Conservation (phyloP, 176 grass and related monocot genomes). For the Raddia guianensis region DNA sequence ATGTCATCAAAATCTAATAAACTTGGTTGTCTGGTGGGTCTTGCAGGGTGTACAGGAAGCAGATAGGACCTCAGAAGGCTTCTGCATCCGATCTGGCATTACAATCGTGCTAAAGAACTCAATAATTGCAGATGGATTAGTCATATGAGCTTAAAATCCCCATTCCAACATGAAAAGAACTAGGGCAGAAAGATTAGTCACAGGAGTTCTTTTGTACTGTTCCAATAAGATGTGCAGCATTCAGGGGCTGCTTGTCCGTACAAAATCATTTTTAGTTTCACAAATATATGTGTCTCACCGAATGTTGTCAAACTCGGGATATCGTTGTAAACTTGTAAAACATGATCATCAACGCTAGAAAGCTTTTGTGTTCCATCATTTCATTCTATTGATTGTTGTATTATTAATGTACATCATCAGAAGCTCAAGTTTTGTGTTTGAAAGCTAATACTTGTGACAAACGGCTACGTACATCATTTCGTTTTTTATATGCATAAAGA, state of each 20-base stretch:
- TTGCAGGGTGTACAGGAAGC: conserved; percentile 74
- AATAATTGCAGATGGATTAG: conserved; percentile 64
- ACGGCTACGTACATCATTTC: background rate
- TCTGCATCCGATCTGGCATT: conserved; percentile 87
- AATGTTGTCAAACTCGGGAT: background rate
- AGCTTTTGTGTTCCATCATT: background rate
- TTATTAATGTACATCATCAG: background rate
- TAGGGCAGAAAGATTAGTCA: conserved; percentile 13
- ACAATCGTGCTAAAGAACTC: conserved; percentile 87
- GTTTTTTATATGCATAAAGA: background rate
- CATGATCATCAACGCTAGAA: background rate
- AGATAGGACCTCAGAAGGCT: conserved; percentile 80
- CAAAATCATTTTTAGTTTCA: conserved; percentile 13
- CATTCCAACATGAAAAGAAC: conserved; percentile 7
- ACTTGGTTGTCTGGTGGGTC: conserved; percentile 23
- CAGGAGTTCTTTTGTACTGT: conserved; percentile 34
- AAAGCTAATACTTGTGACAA: background rate
- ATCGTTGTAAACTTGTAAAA: background rate
- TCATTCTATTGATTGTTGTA: conserved; percentile 23
- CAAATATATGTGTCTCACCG: background rate
- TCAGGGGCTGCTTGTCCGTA: conserved; percentile 6
- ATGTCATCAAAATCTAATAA: conserved; percentile 2
- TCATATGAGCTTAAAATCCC: conserved; percentile 52
- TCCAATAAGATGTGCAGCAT: conserved; percentile 39
- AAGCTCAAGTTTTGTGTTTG: background rate